Evolutionary conservation across 345 rosid genomes (phyloP).

Genomic region (Corchorus capsularis): DNA sequence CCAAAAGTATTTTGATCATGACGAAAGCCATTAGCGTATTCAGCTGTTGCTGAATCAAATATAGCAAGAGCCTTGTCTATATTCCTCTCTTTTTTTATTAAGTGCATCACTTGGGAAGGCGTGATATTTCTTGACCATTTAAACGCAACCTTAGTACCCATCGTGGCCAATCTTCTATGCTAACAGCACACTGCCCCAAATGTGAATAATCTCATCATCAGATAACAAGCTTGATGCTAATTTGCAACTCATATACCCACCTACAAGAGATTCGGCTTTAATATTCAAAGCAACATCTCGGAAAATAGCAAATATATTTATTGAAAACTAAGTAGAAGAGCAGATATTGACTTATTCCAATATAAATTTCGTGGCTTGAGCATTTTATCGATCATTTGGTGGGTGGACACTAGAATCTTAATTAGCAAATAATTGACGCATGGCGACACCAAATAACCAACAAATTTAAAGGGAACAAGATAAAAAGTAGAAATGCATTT

Average conservation of each 20-base stretch:
- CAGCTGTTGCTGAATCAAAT: slow-evolving; percentile 76
- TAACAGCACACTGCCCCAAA: neutral
- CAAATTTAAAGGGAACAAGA: neutral
- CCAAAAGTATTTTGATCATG: slow-evolving; percentile 61
- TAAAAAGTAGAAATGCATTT: neutral
- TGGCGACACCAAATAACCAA: neutral
- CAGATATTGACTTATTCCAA: no score
- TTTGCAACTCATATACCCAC: neutral
- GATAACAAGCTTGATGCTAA: neutral
- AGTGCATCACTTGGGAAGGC: slow-evolving; percentile 57
- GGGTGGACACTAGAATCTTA: neutral
- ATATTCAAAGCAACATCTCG: neutral
- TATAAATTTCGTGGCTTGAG: neutral
- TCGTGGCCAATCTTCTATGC: slow-evolving; percentile 20
- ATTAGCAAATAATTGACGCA: neutral
- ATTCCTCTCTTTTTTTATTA: slow-evolving; percentile 64
- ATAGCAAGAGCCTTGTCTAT: slow-evolving; percentile 53
- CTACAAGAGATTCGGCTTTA: neutral
- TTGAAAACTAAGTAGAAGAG: no score
- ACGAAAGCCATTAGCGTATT: slow-evolving; percentile 62
- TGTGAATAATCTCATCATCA: neutral
- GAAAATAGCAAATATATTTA: neutral
- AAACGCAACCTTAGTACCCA: slow-evolving; percentile 44
- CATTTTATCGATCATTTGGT: slow-evolving; percentile 44
- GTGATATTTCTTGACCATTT: slow-evolving; percentile 68